These are phyloP conservation scores for Coemansia sp. DNA, from an alignment of 192 early-diverging fungal genomes.

Conservation along the genomic window DNA sequence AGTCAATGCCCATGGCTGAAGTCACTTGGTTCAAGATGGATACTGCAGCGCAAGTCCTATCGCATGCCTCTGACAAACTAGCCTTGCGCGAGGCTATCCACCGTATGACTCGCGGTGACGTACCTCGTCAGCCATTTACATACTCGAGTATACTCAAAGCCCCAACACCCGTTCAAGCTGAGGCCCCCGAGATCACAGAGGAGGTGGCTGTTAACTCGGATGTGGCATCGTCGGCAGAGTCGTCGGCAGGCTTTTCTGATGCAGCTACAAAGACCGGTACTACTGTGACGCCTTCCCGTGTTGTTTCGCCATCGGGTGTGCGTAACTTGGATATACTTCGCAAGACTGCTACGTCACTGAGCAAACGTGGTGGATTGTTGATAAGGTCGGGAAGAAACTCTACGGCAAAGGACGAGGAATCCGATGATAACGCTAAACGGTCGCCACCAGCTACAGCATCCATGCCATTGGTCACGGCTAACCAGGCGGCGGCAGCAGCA, in stretches of 20 bases:
- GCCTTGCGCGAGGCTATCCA: slow-evolving; percentile 46
- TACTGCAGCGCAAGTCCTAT: slow-evolving; percentile 46
- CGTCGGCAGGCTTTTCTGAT: slow-evolving; percentile 19
- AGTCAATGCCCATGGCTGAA: slow-evolving; percentile 25
- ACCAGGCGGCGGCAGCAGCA: not conserved
- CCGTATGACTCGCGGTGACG: slow-evolving; percentile 21
- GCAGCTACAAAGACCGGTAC: slow-evolving; percentile 31
- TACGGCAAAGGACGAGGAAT: not conserved
- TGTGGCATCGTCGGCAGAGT: not conserved
- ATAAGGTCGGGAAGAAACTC: not conserved
- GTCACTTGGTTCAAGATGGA: slow-evolving; percentile 55
- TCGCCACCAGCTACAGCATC: not conserved
- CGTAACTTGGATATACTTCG: slow-evolving; percentile 45
- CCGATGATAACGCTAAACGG: not conserved
- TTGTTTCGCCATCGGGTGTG: not conserved
- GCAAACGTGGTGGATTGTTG: slow-evolving; percentile 40
- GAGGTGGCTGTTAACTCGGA: not conserved
- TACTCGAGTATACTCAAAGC: slow-evolving; percentile 12
- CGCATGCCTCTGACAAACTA: slow-evolving; percentile 42
- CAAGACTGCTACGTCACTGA: slow-evolving; percentile 38
- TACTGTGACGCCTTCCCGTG: not conserved
- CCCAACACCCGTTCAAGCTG: not conserved
- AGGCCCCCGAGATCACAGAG: not conserved
- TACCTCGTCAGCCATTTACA: slow-evolving; percentile 13
- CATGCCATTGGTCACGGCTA: not conserved